Percentiles rank a stretch among this genome's conserved stretches.
Evolutionary conservation across 805 yeast species (phyloP).

Genomic region (Kazachstania kunashirensis): DNA sequence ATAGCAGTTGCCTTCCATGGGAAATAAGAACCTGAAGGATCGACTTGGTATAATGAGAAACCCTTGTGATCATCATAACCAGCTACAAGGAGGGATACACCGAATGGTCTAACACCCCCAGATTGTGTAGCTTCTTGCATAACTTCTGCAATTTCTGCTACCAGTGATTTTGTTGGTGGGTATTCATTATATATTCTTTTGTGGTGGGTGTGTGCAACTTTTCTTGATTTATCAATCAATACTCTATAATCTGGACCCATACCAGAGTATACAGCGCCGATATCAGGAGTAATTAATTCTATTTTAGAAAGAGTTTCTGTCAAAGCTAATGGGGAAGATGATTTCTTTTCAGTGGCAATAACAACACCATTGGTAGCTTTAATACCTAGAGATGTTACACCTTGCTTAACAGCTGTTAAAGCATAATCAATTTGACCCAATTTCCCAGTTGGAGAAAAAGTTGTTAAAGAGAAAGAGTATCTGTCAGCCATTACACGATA

Average conservation of each 20-base stretch:
- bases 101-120: conserved; percentile 98
- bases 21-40: conserved; percentile 94
- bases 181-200: conserved; percentile 91
- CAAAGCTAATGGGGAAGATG: conserved; percentile 68
- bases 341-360: conserved; percentile 90
- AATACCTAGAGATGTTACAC: conserved; percentile 93
- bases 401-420: conserved; percentile 92
- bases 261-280: conserved; percentile 94
- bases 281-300: conserved; percentile 80
- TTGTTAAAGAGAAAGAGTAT: conserved; percentile 93
- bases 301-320: conserved; percentile 70
- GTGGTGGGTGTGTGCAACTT: conserved; percentile 84
- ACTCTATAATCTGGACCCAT: conserved; percentile 99
- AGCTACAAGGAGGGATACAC: conserved; percentile 88
- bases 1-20: conserved; percentile 99
- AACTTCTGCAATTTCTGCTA: conserved; percentile 87
- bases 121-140: conserved; percentile 99
- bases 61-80: conserved; percentile 75
- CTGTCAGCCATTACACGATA: conserved; percentile 75
- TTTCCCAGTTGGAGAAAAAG: conserved; percentile 98
- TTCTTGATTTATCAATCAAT: conserved; percentile 85
- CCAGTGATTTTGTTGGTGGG: conserved; percentile 91
- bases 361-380: conserved; percentile 93
- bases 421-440: conserved; percentile 97
- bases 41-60: conserved; percentile 87